Evolutionary conservation across 805 yeast species (phyloP).

Genomic region (Nakazawaea siamensis): DNA sequence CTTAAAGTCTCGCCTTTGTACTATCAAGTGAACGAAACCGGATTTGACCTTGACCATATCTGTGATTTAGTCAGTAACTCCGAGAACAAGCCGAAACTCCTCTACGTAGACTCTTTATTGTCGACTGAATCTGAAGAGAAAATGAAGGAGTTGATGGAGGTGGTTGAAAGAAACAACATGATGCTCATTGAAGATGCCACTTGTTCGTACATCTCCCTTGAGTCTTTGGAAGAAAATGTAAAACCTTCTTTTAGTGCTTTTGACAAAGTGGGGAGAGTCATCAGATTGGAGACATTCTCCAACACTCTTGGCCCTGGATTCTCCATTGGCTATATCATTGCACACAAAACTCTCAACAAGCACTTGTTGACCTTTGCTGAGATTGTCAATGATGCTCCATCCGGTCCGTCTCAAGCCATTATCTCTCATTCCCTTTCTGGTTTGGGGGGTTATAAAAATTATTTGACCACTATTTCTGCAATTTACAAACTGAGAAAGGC

Average conservation of each 20-base stretch:
- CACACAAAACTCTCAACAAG: constrained; percentile 30
- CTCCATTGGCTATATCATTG: constrained; percentile 43
- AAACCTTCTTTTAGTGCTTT: constrained; percentile 31
- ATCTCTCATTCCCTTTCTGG: constrained; percentile 32
- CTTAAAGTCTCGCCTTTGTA: constrained; percentile 33
- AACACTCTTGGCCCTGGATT: constrained; percentile 50
- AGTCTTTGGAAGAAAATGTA: constrained; percentile 3
- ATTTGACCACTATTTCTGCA: constrained; percentile 1
- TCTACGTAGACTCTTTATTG: constrained; percentile 30
- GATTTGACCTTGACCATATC: constrained; percentile 41
- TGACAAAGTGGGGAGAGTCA: constrained; percentile 45
- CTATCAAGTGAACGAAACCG: constrained; percentile 24
- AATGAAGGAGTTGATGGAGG: constrained; percentile 35
- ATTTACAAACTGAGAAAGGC: constrained; percentile 1
- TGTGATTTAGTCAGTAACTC: constrained; percentile 17
- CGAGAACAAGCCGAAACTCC: constrained; percentile 33
- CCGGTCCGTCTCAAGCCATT: constrained; percentile 41
- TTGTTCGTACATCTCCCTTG: constrained; percentile 36
- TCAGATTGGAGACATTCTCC: constrained; percentile 47
- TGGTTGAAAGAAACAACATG: constrained; percentile 41
- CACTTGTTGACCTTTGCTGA: constrained; percentile 28
- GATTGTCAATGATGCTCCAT: constrained; percentile 36
- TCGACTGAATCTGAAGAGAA: constrained; percentile 31
- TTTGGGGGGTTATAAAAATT: constrained; percentile 12
- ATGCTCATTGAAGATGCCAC: constrained; percentile 53